These are phyloP conservation scores for Xylaria sp. DNA, from an alignment of 2,329 filamentous ascomycete species.

Conservation along the genomic window DNA sequence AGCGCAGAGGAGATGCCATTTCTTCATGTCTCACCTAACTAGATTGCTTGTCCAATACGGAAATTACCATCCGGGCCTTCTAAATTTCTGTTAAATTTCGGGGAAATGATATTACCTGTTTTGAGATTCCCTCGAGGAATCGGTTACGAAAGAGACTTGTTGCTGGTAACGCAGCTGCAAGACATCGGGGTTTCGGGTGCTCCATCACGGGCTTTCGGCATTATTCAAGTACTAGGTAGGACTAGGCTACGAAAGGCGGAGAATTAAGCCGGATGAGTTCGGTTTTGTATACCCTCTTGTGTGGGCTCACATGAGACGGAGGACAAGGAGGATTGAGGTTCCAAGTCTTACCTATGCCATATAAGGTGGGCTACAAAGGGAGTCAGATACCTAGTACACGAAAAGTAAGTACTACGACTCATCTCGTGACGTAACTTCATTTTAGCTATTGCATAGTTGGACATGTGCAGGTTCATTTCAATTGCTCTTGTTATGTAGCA, in stretches of 20 bases:
- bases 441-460: not conserved
- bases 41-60: not conserved
- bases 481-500: not conserved
- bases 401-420: not conserved
- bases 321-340: not conserved
- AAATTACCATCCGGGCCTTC: not conserved
- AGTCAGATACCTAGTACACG: not conserved
- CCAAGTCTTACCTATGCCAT: not conserved
- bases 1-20: too few relatives aligned
- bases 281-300: not conserved
- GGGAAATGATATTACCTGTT: not conserved
- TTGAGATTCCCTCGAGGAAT: too few relatives aligned
- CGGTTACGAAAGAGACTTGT: not conserved
- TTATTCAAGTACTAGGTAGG: not conserved
- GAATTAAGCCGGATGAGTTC: not conserved
- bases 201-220: constrained; percentile 3
- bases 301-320: not conserved
- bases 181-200: not conserved
- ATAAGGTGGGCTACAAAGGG: not conserved
- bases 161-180: not conserved
- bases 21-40: not conserved
- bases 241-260: not conserved
- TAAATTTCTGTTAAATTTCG: not conserved
- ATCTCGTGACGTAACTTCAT: not conserved
- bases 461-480: not conserved